A percentile compares a stretch with the other conserved stretches of the same genome.
These are phyloP conservation scores for Skeletonema tropicum DNA, from an alignment of 108 stramenopile genomes.

Conservation along the genomic window DNA sequence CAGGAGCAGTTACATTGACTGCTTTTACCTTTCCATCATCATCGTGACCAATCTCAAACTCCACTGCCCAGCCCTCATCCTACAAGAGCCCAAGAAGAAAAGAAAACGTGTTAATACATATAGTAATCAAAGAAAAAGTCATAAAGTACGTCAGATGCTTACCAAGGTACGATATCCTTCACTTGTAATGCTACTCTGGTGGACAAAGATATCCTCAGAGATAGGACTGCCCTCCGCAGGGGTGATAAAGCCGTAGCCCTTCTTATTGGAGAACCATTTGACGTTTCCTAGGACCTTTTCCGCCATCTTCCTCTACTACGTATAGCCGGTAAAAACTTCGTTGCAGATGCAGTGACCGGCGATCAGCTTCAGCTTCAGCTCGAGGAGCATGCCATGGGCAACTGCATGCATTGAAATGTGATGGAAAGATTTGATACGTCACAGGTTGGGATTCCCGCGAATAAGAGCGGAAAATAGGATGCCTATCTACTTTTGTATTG, in stretches of 20 bases:
- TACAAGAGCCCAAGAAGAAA: constrained; percentile 23
- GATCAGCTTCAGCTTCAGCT: neutral
- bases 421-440: neutral
- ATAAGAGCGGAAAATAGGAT: neutral
- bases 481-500: too few species aligned
- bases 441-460: neutral
- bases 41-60: constrained; percentile 77
- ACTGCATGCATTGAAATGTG: neutral
- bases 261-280: constrained; percentile 86
- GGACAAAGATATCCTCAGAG: constrained; percentile 82
- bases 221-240: constrained; percentile 60
- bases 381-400: constrained; percentile 8
- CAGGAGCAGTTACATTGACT: constrained; percentile 68
- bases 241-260: constrained; percentile 83
- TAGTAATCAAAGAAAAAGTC: neutral
- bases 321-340: neutral
- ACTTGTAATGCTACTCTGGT: constrained; percentile 67
- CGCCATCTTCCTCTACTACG: constrained; percentile 26
- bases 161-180: constrained; percentile 78
- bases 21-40: constrained; percentile 77
- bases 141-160: constrained; percentile 22
- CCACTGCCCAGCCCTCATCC: constrained; percentile 66
- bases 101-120: constrained; percentile 3
- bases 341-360: neutral
- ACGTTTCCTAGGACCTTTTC: constrained; percentile 72